Conservation (phyloP, 176 grass and related monocot species). For the Bothriochloa decipiens region DNA sequence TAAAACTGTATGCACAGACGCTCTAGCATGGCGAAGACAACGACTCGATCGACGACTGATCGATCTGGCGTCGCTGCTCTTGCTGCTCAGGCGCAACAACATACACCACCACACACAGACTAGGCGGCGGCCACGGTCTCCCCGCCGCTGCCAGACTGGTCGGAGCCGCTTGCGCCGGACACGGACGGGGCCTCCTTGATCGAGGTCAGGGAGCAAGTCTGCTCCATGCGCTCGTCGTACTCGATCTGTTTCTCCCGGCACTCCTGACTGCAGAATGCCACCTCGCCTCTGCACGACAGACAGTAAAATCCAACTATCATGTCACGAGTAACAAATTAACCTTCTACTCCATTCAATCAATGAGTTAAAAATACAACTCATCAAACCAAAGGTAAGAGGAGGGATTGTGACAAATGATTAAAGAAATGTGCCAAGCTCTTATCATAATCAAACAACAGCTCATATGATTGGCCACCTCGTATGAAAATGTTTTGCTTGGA, state of each 20-base stretch:
- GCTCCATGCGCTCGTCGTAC: slow-evolving; percentile 61
- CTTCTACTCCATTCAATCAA: not conserved
- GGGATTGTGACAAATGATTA: not conserved
- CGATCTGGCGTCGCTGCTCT: not conserved
- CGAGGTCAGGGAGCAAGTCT: slow-evolving; percentile 57
- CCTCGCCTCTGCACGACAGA: slow-evolving; percentile 61
- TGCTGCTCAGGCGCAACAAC: not conserved
- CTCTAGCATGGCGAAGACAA: slow-evolving; percentile 13
- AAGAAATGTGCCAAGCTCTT: slow-evolving; percentile 20
- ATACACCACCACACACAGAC: not conserved
- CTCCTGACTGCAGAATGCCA: slow-evolving; percentile 83
- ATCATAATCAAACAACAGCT: slow-evolving; percentile 41
- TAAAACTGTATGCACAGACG: slow-evolving; percentile 29
- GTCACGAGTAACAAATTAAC: not conserved
- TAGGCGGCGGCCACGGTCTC: slow-evolving; percentile 74
- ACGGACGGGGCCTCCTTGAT: slow-evolving; percentile 46
- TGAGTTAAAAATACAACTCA: too few relatives aligned
- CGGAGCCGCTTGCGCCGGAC: slow-evolving; percentile 40
- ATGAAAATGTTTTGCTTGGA: not conserved
- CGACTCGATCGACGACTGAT: too few relatives aligned
- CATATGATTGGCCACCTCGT: slow-evolving; percentile 30
- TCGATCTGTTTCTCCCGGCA: slow-evolving; percentile 72
- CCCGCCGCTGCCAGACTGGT: slow-evolving; percentile 56
- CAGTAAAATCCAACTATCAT: slow-evolving; percentile 24
- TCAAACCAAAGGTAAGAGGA: not conserved